Evolutionary conservation across 73 alveolate species (phyloP), one percentile per base, ranked within the genome.

Genomic region (Loxodes magnus): DNA sequence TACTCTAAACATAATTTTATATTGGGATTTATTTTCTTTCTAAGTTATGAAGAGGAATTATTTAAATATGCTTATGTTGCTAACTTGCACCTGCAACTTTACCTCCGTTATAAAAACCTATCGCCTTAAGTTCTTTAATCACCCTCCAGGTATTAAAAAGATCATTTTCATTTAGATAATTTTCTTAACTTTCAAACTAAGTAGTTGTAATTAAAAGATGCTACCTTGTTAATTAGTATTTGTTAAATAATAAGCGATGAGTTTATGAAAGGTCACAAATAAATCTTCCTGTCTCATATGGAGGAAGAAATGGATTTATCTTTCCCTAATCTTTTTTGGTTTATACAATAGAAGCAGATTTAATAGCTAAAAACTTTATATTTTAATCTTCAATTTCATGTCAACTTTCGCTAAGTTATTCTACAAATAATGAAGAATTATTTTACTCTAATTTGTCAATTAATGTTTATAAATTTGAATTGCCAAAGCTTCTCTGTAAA

Each of bases 11-110:
- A 2, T 37, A n/a, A n/a, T n/a, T n/a, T n/a, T n/a, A n/a, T n/a
- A n/a, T n/a, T n/a, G n/a, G n/a, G n/a, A n/a, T n/a, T n/a, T n/a
- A 41, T n/a, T 25, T 25, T 9, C 59, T 46, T 46, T 37, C 22
- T 10, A 46, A 5, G 39, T 23, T 21, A 2, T 9, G 20, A 31
- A 42, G 56, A 2, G 87, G 87, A 5, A 73, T 64, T 0, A 66
- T 37, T 55, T 75, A 66, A 24, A 68, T 29, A 33, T 75, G 89
- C 68, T 68, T 75, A 51, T 75, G 89, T 0, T 67, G 67, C 14
- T 56, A 60, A 26, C 83, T 70, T 17, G 74, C 66, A 0, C 89
- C 89, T n/a, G 83, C 37, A 22, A 19, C 35, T 1, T 12, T 28
- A 2, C 89, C 89, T 16, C 79, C 43, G 38, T 75, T 75, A 64